phyloP scores from a whole-genome alignment of 2,329 filamentous ascomycete genomes.

The Fusarium tuaranense region DNA sequence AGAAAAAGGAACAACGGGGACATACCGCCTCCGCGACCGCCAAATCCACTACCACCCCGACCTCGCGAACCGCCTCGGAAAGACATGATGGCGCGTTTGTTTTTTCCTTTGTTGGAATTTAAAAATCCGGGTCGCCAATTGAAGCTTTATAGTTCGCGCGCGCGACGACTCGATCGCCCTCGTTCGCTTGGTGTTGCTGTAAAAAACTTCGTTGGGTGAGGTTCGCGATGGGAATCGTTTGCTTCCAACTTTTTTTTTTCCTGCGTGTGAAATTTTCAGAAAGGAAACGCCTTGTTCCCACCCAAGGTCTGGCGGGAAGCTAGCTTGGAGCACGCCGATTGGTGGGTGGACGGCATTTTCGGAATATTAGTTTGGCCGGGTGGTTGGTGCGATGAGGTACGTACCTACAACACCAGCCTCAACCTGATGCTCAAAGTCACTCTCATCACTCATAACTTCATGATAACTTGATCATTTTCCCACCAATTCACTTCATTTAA shows the following conservation, averaged over 20 bases:
- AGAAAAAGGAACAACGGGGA: conserved; percentile 1
- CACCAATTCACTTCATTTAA: neutral
- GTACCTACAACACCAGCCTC: neutral
- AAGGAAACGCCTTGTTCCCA: conserved; percentile 22
- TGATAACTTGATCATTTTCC: neutral
- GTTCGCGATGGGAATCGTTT: conserved; percentile 27
- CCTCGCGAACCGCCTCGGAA: conserved; percentile 54
- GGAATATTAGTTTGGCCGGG: conserved; percentile 39
- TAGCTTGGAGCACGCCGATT: conserved; percentile 38
- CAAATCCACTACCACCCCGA: conserved; percentile 50
- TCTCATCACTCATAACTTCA: neutral
- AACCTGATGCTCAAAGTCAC: neutral
- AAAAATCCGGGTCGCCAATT: conserved; percentile 14
- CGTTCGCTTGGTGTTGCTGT: conserved; percentile 13
- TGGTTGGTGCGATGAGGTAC: neutral
- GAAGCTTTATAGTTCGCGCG: conserved; percentile 1
- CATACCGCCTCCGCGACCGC: conserved; percentile 52
- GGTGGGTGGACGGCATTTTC: conserved; percentile 3
- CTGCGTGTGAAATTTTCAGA: conserved; percentile 47
- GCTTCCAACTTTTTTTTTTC: conserved; percentile 43
- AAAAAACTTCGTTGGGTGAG: neutral
- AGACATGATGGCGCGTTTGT: conserved; percentile 47
- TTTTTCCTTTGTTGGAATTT: neutral
- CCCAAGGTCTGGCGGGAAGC: conserved; percentile 35
- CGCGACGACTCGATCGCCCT: conserved; percentile 16